phyloP scores from a whole-genome alignment of 805 yeast genomes.

The Vanderwaltozyma yarrowii region DNA sequence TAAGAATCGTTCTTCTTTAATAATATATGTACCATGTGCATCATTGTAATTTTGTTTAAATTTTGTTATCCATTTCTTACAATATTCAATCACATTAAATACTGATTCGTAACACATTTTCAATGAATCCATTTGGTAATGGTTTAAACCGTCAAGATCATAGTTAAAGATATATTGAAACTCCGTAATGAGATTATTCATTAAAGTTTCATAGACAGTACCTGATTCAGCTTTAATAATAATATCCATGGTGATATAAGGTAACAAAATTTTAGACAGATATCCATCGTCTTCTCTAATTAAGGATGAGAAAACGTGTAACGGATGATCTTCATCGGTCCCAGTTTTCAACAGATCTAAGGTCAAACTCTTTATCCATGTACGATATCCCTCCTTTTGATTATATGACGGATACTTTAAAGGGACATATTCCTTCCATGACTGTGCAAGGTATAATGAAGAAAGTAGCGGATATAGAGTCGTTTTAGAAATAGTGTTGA shows the following conservation, averaged over 20 bases:
- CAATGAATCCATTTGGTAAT: conserved; percentile 49
- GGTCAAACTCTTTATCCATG: conserved; percentile 67
- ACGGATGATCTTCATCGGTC: conserved; percentile 33
- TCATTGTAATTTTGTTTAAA: conserved; percentile 29
- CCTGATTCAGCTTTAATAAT: conserved; percentile 42
- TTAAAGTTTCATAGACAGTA: conserved; percentile 29
- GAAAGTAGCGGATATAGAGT: conserved; percentile 66
- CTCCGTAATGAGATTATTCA: conserved; percentile 44
- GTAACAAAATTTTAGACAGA: conserved; percentile 61
- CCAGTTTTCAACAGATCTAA: conserved; percentile 46
- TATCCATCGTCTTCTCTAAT: conserved; percentile 59
- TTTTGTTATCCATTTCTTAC: conserved; percentile 60
- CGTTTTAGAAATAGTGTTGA: conserved; percentile 57
- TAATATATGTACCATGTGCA: conserved; percentile 19
- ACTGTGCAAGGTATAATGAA: conserved; percentile 59
- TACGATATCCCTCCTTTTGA: conserved; percentile 42
- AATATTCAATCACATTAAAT: conserved; percentile 72
- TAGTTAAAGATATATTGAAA: conserved; percentile 46
- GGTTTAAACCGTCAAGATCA: conserved; percentile 35
- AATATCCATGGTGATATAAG: conserved; percentile 62
- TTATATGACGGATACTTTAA: conserved; percentile 56
- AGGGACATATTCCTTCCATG: conserved; percentile 37
- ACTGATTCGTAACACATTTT: conserved; percentile 61
- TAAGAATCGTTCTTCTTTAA: conserved; percentile 15
- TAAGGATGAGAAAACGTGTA: conserved; percentile 52